Percentiles rank a stretch among this genome's conserved stretches.
These are phyloP conservation scores for Gracilariopsis chorda DNA, from an alignment of 23 red algal species.

Conservation along the genomic window DNA sequence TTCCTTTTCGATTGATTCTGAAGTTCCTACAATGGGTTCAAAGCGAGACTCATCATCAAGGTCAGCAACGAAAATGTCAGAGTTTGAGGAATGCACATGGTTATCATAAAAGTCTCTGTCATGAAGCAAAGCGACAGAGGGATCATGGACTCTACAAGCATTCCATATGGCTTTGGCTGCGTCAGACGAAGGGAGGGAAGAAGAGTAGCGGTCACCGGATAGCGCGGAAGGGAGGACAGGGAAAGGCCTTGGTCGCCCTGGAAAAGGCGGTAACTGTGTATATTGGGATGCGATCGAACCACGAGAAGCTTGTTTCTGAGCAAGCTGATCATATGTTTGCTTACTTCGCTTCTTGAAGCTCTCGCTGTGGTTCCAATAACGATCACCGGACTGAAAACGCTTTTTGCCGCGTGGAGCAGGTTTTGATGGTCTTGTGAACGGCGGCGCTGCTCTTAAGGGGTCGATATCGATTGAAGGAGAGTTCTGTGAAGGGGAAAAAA, in stretches of 20 bases:
- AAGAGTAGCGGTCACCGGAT: neutral
- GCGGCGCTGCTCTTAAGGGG: slow-evolving; percentile 20
- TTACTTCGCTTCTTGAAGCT: slow-evolving; percentile 1
- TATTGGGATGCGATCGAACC: neutral
- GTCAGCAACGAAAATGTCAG: slow-evolving; percentile 4
- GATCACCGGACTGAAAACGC: neutral
- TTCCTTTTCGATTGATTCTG: slow-evolving; percentile 69
- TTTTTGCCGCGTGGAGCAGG: slow-evolving; percentile 1
- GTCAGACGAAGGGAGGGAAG: neutral
- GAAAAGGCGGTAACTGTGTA: neutral
- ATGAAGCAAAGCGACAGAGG: slow-evolving; percentile 20
- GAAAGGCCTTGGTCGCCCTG: neutral
- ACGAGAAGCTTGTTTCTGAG: neutral
- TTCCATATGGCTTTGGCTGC: slow-evolving; percentile 34
- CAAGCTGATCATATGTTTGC: slow-evolving; percentile 6
- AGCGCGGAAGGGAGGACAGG: neutral
- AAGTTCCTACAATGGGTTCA: slow-evolving; percentile 67
- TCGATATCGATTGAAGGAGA: neutral
- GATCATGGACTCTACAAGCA: slow-evolving; percentile 20
- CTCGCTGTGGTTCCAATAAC: slow-evolving; percentile 16
- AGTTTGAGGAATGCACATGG: neutral
- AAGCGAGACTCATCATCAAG: slow-evolving; percentile 31
- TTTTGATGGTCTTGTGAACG: neutral
- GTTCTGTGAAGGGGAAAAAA: slow-evolving; percentile 7
- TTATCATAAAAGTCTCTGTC: slow-evolving; percentile 32